Evolutionary conservation across 345 rosid genomes (phyloP).

Genomic region (Pugionium dolabratum): DNA sequence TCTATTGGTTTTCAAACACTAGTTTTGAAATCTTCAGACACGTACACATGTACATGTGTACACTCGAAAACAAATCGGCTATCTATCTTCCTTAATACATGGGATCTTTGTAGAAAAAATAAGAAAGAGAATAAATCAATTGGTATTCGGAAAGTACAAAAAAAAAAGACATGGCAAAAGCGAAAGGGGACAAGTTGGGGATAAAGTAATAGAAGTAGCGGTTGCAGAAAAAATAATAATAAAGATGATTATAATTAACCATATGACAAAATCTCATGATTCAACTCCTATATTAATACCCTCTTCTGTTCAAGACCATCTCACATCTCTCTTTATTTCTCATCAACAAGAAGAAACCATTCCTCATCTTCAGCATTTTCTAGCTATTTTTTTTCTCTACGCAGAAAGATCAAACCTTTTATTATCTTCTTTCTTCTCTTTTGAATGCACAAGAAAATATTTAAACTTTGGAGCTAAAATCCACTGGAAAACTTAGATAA

Average conservation of each 20-base stretch:
- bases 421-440: not conserved
- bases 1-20: conserved; percentile 3
- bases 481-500: not conserved
- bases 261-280: conserved; percentile 39
- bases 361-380: conserved; percentile 10
- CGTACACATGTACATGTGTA: conserved; percentile 16
- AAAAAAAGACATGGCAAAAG: conserved; percentile 34
- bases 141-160: conserved; percentile 25
- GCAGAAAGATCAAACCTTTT: conserved; percentile 16
- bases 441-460: not conserved
- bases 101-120: not conserved
- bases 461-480: conserved; percentile 6
- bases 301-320: conserved; percentile 11
- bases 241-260: conserved; percentile 29
- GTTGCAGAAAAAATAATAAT: conserved; percentile 10
- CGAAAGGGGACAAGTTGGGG: conserved; percentile 29
- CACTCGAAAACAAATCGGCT: not conserved
- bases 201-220: conserved; percentile 12
- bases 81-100: not conserved
- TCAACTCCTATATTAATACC: conserved; percentile 37
- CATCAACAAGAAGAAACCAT: not conserved
- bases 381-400: not conserved
- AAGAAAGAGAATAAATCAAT: not conserved
- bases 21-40: conserved; percentile 2
- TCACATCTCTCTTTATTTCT: conserved; percentile 21